These are phyloP conservation scores for Chaetomiaceae sp. DNA, from an alignment of 2,329 filamentous ascomycete species.

Conservation along the genomic window DNA sequence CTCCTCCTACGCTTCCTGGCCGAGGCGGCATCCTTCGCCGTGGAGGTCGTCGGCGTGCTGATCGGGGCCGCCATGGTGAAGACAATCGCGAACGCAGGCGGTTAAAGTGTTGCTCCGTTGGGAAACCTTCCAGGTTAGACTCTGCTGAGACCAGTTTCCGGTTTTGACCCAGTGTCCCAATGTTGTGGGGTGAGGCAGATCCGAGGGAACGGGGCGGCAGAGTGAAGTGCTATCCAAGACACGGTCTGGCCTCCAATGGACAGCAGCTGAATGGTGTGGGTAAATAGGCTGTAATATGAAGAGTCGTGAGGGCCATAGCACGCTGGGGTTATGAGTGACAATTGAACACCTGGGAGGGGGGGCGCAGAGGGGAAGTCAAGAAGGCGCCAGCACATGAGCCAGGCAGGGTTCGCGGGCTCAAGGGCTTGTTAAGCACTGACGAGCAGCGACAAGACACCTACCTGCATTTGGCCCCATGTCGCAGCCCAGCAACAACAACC, in stretches of 20 bases:
- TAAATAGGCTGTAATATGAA: constrained; percentile 42
- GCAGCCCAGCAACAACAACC: constrained; percentile 12
- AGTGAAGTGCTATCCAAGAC: constrained; percentile 27
- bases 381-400: constrained; percentile 10
- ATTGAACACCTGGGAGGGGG: constrained; percentile 33
- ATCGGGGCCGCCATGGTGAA: constrained; percentile 46
- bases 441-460: constrained; percentile 5
- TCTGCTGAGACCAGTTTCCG: constrained; percentile 10
- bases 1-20: constrained; percentile 75
- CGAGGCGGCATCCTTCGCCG: constrained; percentile 43
- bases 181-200: constrained; percentile 4
- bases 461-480: constrained; percentile 14
- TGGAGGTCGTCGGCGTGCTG: constrained; percentile 36
- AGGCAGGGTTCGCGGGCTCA: constrained; percentile 12
- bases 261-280: constrained; percentile 37
- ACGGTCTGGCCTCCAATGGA: constrained; percentile 28
- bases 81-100: constrained; percentile 5
- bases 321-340: constrained; percentile 28
- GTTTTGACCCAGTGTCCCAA: not conserved
- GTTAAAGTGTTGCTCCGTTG: too few relatives aligned
- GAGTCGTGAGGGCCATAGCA: constrained; percentile 34
- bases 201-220: constrained; percentile 4
- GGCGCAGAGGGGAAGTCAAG: constrained; percentile 29
- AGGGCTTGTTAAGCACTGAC: constrained; percentile 20
- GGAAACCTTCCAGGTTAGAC: too few relatives aligned